These are phyloP conservation scores for Heterobasidion annosum DNA, from an alignment of 1,284 basidiomycete genomes.

Conservation along the genomic window DNA sequence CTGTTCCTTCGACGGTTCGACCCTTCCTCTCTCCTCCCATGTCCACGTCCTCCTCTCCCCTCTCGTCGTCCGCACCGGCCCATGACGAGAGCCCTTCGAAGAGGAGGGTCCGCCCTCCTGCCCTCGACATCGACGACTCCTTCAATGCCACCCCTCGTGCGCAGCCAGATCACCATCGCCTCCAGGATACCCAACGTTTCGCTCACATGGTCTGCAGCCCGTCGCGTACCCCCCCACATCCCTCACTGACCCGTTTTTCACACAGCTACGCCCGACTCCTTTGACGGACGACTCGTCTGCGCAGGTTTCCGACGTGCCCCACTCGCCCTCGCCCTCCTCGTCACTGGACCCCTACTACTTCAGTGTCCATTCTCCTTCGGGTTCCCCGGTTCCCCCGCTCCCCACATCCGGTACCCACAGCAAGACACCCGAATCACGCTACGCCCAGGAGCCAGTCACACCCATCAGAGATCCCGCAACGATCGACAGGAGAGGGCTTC, in stretches of 20 bases:
- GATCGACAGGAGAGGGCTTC: conserved; percentile 82
- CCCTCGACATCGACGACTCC: conserved; percentile 21
- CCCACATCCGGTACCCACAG: conserved; percentile 22
- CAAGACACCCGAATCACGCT: conserved; percentile 31
- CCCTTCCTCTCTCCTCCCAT: background rate
- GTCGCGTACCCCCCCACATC: background rate
- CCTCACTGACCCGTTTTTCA: conserved; percentile 2
- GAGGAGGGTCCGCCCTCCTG: conserved; percentile 27
- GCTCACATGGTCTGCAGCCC: conserved; percentile 7
- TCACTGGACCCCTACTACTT: conserved; percentile 82
- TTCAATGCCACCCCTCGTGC: conserved; percentile 8
- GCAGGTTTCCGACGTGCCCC: conserved; percentile 21
- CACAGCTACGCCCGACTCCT: conserved; percentile 31
- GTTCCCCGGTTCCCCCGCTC: conserved; percentile 50
- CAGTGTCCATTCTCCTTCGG: conserved; percentile 52
- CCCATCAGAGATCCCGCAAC: conserved; percentile 72
- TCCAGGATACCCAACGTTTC: conserved; percentile 12
- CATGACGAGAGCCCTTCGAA: conserved; percentile 22
- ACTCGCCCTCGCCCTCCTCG: conserved; percentile 61
- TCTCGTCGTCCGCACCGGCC: conserved; percentile 16
- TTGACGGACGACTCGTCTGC: conserved; percentile 18
- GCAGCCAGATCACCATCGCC: conserved; percentile 14
- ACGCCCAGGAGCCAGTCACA: conserved; percentile 46
- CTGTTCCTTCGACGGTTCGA: conserved; percentile 25
- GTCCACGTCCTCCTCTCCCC: conserved; percentile 11